A percentile compares a stretch with the other conserved stretches of the same genome.
phyloP scores from a whole-genome alignment of 192 early-diverging fungal species.

The Thamnidium elegans region DNA sequence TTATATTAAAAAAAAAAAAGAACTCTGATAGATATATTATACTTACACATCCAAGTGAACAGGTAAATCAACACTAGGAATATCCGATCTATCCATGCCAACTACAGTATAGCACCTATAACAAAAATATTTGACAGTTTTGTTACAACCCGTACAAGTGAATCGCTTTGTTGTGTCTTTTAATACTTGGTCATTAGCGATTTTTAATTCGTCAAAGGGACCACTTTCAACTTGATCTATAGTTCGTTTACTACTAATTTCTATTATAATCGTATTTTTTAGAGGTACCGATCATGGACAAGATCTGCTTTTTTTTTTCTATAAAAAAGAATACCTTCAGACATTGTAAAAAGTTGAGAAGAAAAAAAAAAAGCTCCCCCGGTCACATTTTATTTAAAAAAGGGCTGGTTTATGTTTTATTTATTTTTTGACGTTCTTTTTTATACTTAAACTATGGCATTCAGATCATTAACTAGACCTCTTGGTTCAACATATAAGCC shows the following conservation, averaged over 20 bases:
- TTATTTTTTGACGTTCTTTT: background rate
- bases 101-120: constrained; percentile 64
- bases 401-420: background rate
- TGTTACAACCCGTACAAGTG: constrained; percentile 60
- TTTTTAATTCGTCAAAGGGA: constrained; percentile 3
- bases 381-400: background rate
- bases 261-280: background rate
- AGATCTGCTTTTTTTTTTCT: background rate
- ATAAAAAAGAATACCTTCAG: background rate
- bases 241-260: constrained; percentile 7
- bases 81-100: constrained; percentile 36
- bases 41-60: constrained; percentile 69
- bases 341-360: background rate
- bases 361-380: background rate
- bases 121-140: constrained; percentile 69
- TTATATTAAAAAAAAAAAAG: background rate
- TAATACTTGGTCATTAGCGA: constrained; percentile 9
- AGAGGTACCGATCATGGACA: background rate
- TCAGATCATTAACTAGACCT: too few relatives aligned
- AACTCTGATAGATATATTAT: background rate
- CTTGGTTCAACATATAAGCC: too few relatives aligned
- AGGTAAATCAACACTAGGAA: constrained; percentile 68
- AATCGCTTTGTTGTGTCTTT: constrained; percentile 10
- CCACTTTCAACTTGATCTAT: constrained; percentile 10
- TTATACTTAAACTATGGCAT: background rate